Percentiles rank a stretch among this genome's conserved stretches.
Conservation (phyloP, 257 asterid genomes). For the Dorcoceras hygrometricum region DNA sequence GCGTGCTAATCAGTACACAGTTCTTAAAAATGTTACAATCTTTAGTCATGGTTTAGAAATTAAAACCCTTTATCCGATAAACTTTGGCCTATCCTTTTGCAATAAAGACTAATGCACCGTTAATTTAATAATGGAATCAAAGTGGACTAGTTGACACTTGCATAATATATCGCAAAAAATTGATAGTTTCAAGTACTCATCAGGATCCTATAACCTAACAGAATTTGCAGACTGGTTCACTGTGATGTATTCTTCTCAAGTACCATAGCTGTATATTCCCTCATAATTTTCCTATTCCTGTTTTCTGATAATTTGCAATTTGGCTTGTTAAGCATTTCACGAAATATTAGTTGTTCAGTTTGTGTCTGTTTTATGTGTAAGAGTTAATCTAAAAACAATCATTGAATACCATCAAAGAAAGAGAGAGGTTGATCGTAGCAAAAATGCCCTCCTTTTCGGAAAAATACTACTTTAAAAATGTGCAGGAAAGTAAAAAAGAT, state of each 20-base stretch:
- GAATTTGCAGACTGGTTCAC: neutral
- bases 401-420: constrained; percentile 16
- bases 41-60: neutral
- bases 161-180: neutral
- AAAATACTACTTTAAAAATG: neutral
- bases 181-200: neutral
- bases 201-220: neutral
- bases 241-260: neutral
- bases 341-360: neutral
- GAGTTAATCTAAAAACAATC: constrained; percentile 3
- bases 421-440: constrained; percentile 2
- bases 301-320: neutral
- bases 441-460: constrained; percentile 6
- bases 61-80: neutral
- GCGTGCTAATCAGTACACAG: neutral
- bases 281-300: neutral
- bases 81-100: neutral
- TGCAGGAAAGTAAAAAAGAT: constrained; percentile 2
- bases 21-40: neutral
- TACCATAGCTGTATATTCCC: neutral
- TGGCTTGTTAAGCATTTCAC: constrained; percentile 6
- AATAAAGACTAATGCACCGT: neutral
- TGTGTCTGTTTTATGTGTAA: neutral
- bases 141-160: neutral
- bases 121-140: neutral